phyloP scores from a whole-genome alignment of 768 basidiomycete genomes.

The Tulasnella sp. region DNA sequence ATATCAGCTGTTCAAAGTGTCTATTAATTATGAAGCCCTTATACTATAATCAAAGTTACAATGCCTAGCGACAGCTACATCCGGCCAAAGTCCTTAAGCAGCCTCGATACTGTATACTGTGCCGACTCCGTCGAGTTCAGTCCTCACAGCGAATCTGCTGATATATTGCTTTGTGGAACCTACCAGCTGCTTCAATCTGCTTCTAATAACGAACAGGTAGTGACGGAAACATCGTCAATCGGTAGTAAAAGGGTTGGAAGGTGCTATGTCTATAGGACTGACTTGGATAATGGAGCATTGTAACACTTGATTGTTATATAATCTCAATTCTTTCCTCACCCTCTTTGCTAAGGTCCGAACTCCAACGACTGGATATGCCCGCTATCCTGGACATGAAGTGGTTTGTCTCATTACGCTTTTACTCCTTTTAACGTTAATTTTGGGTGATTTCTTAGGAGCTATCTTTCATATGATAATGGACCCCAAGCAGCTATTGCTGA shows the following conservation, averaged over 20 bases:
- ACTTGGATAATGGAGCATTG: constrained; percentile 20
- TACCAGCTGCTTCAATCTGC: constrained; percentile 58
- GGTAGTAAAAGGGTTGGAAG: constrained; percentile 40
- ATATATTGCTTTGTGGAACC: constrained; percentile 79
- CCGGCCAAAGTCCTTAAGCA: too few relatives aligned
- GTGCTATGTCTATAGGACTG: constrained; percentile 52
- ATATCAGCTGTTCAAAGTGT: too few relatives aligned
- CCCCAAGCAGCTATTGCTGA: constrained; percentile 64
- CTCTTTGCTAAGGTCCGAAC: constrained; percentile 27
- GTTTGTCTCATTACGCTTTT: constrained; percentile 31
- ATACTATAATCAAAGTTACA: too few relatives aligned
- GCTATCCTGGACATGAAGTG: constrained; percentile 94
- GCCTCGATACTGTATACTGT: constrained; percentile 59
- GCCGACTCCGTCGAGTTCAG: constrained; percentile 90
- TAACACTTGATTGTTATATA: not conserved
- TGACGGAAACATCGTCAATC: constrained; percentile 10
- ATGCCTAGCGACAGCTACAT: too few relatives aligned
- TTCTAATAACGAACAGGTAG: constrained; percentile 16
- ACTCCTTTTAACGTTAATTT: too few relatives aligned
- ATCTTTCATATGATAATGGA: constrained; percentile 16
- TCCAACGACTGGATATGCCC: constrained; percentile 58
- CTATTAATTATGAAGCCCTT: too few relatives aligned
- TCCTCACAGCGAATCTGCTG: constrained; percentile 43
- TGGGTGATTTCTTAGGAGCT: constrained; percentile 4
- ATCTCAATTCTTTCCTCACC: not conserved